phyloP scores from a whole-genome alignment of 176 grass and related monocot genomes.

The Pontederia crassipes region DNA sequence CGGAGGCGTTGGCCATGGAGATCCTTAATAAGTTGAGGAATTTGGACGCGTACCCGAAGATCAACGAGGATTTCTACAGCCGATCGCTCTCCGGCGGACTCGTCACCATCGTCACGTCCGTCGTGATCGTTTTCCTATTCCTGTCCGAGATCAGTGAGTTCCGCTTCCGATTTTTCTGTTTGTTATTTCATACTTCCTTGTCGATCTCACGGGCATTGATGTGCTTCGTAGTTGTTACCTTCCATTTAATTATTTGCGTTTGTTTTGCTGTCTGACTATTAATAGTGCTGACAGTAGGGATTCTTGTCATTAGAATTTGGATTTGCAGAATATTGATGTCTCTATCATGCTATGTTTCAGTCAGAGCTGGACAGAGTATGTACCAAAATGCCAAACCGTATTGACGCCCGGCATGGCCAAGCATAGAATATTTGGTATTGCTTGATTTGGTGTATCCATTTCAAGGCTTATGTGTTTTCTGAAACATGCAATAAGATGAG shows the following conservation, averaged over 20 bases:
- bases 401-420: too few species aligned
- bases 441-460: too few species aligned
- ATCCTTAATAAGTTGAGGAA: slow-evolving; percentile 71
- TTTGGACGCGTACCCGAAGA: slow-evolving; percentile 96
- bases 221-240: not conserved
- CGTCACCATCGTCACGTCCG: slow-evolving; percentile 79
- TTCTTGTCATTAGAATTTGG: not conserved
- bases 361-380: too few species aligned
- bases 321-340: too few species aligned
- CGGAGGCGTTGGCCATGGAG: slow-evolving; percentile 44
- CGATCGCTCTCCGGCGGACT: slow-evolving; percentile 88
- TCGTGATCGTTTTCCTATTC: slow-evolving; percentile 85
- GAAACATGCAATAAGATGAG: too few species aligned
- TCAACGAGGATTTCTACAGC: slow-evolving; percentile 99
- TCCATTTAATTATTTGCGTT: not conserved
- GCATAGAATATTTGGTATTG: too few species aligned
- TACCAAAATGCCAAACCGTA: too few species aligned
- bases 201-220: not conserved
- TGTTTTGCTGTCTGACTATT: not conserved
- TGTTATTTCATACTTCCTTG: not conserved
- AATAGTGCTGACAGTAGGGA: too few species aligned
- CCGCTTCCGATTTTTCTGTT: not conserved
- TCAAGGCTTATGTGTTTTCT: too few species aligned
- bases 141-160: slow-evolving; percentile 94
- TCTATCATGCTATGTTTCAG: too few species aligned